Conservation (phyloP, 2,329 filamentous ascomycete genomes). For the Bipolaris sorokiniana region DNA sequence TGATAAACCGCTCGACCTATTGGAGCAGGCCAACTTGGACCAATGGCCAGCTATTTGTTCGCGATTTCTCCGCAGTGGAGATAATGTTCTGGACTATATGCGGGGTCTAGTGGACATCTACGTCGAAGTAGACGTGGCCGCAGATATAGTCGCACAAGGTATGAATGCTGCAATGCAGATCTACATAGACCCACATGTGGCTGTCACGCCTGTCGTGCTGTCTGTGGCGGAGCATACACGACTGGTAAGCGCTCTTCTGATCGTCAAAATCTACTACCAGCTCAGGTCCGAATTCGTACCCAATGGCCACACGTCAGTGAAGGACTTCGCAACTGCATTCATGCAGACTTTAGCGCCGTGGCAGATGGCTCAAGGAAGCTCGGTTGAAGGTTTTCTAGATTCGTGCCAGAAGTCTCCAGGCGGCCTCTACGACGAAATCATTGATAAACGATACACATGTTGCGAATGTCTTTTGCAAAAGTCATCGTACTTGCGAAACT, state of each 20-base stretch:
- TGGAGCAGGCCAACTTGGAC: background rate
- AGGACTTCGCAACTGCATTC: background rate
- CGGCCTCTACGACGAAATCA: background rate
- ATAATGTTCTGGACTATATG: background rate
- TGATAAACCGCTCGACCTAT: background rate
- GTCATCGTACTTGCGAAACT: background rate
- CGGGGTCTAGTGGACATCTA: background rate
- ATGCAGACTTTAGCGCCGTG: background rate
- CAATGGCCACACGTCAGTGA: no score
- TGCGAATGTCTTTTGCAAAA: background rate
- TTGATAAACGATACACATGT: background rate
- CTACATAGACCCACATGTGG: background rate
- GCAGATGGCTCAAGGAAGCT: background rate
- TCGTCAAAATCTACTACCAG: background rate
- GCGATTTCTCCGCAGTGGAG: background rate
- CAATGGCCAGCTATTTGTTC: background rate
- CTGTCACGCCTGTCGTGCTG: background rate
- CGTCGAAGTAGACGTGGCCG: background rate
- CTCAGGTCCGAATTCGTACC: background rate
- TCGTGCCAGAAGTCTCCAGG: background rate
- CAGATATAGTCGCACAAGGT: background rate
- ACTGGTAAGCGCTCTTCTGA: background rate
- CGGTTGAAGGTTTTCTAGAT: background rate
- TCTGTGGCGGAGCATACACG: background rate
- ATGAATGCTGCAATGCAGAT: background rate